Conservation (phyloP, 2,329 filamentous ascomycete species). For the Podosphaera xanthii region DNA sequence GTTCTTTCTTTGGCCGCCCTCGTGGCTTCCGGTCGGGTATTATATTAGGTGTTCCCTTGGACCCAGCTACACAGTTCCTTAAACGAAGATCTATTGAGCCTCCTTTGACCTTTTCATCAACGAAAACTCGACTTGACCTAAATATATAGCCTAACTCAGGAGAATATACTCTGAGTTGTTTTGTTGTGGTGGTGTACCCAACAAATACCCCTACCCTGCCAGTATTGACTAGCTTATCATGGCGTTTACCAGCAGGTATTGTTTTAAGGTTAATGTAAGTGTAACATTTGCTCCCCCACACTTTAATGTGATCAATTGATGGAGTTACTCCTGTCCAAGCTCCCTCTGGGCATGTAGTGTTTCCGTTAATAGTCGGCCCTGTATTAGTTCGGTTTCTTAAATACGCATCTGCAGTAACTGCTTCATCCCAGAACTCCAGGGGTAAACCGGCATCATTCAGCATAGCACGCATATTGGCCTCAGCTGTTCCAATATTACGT, state of each 20-base stretch:
- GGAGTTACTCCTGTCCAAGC: not conserved
- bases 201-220: not conserved
- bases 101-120: not conserved
- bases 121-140: not conserved
- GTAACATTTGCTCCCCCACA: not conserved
- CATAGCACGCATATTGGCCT: constrained; percentile 1
- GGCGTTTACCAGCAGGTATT: not conserved
- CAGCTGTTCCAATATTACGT: not conserved
- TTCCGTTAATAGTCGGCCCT: not conserved
- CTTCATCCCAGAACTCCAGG: constrained; percentile 4
- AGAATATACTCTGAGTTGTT: constrained; percentile 1
- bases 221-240: not conserved
- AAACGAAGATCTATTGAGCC: not conserved
- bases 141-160: not conserved
- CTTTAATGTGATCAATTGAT: not conserved
- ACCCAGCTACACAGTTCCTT: not conserved
- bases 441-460: constrained; percentile 1
- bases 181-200: not conserved
- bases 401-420: not conserved
- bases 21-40: not conserved
- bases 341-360: not conserved
- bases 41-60: not conserved
- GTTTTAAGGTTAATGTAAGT: not conserved
- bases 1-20: not conserved
- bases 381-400: not conserved